phyloP scores from a whole-genome alignment of 106 monocot genomes.

The Phalaenopsis aphrodite region DNA sequence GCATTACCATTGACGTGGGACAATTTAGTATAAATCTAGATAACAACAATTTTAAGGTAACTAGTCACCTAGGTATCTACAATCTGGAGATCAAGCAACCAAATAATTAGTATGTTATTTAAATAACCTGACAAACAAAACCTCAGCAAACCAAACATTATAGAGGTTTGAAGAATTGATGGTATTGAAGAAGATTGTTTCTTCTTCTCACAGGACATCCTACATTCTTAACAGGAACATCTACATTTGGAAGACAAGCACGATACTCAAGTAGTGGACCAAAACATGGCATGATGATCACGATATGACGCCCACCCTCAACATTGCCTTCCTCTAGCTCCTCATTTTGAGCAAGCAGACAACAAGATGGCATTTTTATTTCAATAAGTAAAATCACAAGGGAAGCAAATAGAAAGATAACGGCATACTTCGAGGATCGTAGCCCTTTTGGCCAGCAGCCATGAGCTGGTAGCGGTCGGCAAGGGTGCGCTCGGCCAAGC shows the following conservation, averaged over 20 bases:
- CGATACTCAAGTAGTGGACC: neutral
- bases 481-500: conserved; percentile 90
- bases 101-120: neutral
- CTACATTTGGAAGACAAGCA: neutral
- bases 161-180: neutral
- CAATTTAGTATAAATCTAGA: neutral
- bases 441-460: conserved; percentile 73
- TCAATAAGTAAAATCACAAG: neutral
- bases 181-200: neutral
- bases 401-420: neutral
- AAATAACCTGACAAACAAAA: neutral
- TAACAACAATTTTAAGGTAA: neutral
- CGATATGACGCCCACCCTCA: neutral
- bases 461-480: conserved; percentile 66
- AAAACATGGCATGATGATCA: neutral
- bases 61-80: neutral
- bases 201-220: neutral
- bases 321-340: neutral
- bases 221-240: neutral
- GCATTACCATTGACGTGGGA: no score
- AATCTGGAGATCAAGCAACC: neutral
- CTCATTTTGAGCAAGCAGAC: neutral
- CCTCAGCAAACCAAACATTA: neutral
- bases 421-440: conserved; percentile 68
- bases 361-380: neutral